Conservation (phyloP, 345 rosid species). For the Eucalyptus virginea region DNA sequence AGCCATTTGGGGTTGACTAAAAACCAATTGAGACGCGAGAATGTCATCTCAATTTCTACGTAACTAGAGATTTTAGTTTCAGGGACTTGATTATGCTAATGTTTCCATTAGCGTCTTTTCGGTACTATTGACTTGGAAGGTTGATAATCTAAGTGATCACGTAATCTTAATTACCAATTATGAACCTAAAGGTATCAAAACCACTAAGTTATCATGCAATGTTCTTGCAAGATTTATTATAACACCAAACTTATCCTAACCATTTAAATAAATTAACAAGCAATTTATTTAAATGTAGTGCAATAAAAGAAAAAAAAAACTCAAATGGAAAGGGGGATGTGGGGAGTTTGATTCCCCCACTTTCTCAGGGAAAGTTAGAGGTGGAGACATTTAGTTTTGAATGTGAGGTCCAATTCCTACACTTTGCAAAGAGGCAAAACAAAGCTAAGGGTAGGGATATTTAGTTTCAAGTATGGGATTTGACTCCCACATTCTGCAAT, state of each 20-base stretch:
- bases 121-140: background rate
- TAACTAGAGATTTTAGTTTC: no score
- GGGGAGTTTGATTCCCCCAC: no score
- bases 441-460: no score
- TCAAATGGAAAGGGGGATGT: no score
- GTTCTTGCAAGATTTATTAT: background rate
- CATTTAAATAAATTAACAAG: background rate
- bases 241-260: background rate
- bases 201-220: background rate
- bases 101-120: no score
- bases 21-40: background rate
- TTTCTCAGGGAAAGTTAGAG: no score
- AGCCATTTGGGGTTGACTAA: background rate
- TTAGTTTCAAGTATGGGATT: no score
- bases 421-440: no score
- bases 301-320: no score
- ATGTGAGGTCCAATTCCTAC: no score
- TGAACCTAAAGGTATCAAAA: background rate
- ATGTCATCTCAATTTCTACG: background rate
- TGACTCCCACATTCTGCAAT: rapidly evolving
- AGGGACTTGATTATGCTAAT: background rate
- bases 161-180: background rate
- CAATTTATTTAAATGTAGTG: background rate
- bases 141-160: background rate
- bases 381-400: no score